A percentile compares a stretch with the other conserved stretches of the same genome.
Evolutionary conservation across 164 flowering plant genomes (phyloP).

Genomic region (Aristolochia fimbriata): DNA sequence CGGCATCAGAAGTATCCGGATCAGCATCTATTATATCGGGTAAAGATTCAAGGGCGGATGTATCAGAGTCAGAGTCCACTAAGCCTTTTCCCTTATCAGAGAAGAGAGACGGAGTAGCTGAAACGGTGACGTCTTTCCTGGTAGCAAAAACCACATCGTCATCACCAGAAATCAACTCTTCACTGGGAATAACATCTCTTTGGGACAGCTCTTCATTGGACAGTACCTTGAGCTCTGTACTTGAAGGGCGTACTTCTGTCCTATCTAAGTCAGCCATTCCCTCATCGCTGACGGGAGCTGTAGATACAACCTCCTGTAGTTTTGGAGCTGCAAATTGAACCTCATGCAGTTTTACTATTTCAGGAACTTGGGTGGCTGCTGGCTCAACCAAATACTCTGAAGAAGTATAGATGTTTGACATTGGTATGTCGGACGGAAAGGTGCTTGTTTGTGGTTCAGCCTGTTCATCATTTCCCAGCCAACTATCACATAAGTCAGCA

Average conservation of each 20-base stretch:
- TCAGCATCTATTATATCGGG: constrained; percentile 62
- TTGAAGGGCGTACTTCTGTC: background rate
- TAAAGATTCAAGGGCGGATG: constrained; percentile 12
- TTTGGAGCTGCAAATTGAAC: background rate
- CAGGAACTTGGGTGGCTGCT: background rate
- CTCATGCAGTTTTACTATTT: too few relatives aligned
- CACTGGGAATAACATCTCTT: background rate
- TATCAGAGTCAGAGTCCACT: constrained; percentile 5
- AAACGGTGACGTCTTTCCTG: background rate
- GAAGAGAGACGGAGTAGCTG: too few relatives aligned
- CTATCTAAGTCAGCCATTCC: background rate
- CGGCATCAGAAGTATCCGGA: constrained; percentile 44
- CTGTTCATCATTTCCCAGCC: constrained; percentile 35
- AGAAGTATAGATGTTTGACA: background rate
- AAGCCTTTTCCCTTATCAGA: background rate
- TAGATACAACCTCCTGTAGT: background rate
- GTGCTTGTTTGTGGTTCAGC: constrained; percentile 9
- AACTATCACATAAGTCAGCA: constrained; percentile 35
- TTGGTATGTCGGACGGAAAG: background rate
- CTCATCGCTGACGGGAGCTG: background rate
- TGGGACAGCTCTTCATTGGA: background rate
- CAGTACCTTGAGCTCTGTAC: background rate
- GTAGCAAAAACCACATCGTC: too few relatives aligned
- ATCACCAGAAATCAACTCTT: too few relatives aligned
- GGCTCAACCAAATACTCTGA: background rate